Percentiles rank a stretch among this genome's conserved stretches.
phyloP scores from a whole-genome alignment of 371 early-diverging fungal species.

The Mortierella polycephala region DNA sequence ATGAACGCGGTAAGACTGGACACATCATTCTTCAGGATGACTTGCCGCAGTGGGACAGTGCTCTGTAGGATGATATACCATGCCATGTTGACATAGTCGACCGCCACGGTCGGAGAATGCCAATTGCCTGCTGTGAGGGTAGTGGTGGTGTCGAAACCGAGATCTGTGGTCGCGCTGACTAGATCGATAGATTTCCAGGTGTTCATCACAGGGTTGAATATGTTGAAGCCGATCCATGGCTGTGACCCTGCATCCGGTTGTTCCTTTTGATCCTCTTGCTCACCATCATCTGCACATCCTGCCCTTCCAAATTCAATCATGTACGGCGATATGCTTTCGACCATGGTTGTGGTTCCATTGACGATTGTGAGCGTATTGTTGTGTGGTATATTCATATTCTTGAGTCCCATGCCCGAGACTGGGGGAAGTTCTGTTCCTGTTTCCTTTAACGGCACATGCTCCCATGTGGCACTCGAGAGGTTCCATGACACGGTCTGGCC shows the following conservation, averaged over 20 bases:
- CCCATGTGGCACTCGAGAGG: conserved; percentile 29
- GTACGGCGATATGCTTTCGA: conserved; percentile 33
- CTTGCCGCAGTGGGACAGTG: conserved; percentile 40
- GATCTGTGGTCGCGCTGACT: conserved; percentile 17
- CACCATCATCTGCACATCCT: conserved; percentile 36
- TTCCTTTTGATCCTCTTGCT: not conserved
- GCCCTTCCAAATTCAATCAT: conserved; percentile 48
- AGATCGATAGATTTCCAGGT: conserved; percentile 36
- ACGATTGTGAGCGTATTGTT: conserved; percentile 19
- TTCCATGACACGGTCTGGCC: conserved; percentile 37
- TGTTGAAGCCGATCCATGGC: conserved; percentile 49
- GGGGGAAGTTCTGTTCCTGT: conserved; percentile 19
- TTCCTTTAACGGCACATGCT: conserved; percentile 28
- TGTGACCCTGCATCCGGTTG: not conserved
- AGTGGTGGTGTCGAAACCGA: conserved; percentile 22
- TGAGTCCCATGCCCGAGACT: conserved; percentile 42
- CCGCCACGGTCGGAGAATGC: conserved; percentile 29
- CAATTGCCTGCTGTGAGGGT: conserved; percentile 21
- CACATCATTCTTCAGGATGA: conserved; percentile 38
- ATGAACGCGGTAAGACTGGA: conserved; percentile 26
- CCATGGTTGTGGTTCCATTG: conserved; percentile 24
- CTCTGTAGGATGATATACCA: conserved; percentile 53
- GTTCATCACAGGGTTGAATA: conserved; percentile 46
- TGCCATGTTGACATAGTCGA: conserved; percentile 27
- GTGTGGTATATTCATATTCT: conserved; percentile 31